Evolutionary conservation across 495 filamentous ascomycete species (phyloP).

Genomic region (Penicillium egyptiacum): DNA sequence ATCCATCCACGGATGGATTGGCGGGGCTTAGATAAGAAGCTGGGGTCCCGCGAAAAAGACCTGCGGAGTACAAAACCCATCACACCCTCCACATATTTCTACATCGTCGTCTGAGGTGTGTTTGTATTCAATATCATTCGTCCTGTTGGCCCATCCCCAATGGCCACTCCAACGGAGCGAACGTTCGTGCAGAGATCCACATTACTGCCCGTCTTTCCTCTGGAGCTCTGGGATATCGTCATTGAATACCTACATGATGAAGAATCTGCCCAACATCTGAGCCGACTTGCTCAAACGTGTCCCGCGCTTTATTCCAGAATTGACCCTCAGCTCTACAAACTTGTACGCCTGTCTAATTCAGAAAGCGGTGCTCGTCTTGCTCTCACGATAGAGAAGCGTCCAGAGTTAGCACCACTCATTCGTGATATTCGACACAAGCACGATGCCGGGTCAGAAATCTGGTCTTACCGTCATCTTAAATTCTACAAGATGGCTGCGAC

Average conservation of each 20-base stretch:
- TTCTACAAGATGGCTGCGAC: neutral
- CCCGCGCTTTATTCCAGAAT: neutral
- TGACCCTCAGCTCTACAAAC: neutral
- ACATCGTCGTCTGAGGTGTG: neutral
- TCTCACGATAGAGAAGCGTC: constrained; percentile 4
- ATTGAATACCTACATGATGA: constrained; percentile 1
- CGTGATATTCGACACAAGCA: constrained; percentile 4
- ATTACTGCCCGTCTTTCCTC: neutral
- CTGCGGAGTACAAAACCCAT: neutral
- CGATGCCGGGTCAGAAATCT: neutral
- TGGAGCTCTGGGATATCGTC: constrained; percentile 9
- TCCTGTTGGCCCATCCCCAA: neutral
- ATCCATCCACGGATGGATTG: neutral
- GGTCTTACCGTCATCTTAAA: neutral
- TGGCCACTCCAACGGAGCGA: neutral
- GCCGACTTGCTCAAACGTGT: constrained; percentile 5
- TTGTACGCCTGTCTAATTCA: constrained; percentile 1
- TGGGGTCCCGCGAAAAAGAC: neutral
- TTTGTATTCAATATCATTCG: neutral
- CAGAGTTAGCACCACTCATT: constrained; percentile 4
- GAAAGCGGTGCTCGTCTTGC: constrained; percentile 12
- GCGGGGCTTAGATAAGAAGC: constrained; percentile 3
- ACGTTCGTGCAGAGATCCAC: neutral
- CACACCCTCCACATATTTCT: neutral
- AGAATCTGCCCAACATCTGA: constrained; percentile 1